Conservation (phyloP, 2,329 filamentous ascomycete species). For the Bimuria novae-zelandiae region DNA sequence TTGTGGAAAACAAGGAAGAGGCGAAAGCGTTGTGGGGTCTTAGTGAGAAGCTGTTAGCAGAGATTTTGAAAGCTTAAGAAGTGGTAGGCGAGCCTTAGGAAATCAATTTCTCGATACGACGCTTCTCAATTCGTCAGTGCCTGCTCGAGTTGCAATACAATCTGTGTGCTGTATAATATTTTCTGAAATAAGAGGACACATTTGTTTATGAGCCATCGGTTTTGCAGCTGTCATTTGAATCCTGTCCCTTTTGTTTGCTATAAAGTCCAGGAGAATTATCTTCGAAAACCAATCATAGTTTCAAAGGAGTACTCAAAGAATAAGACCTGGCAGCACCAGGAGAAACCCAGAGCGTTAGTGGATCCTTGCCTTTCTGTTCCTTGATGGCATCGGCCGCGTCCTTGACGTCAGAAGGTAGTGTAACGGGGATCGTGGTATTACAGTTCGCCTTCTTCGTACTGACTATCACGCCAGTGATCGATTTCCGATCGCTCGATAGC, state of each 20-base stretch:
- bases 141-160: too few species aligned
- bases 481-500: constrained; percentile 46
- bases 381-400: constrained; percentile 46
- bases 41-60: constrained; percentile 12
- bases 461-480: constrained; percentile 55
- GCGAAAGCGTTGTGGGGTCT: constrained; percentile 13
- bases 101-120: too few species aligned
- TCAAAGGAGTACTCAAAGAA: constrained; percentile 5
- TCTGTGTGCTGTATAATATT: too few species aligned
- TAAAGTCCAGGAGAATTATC: too few species aligned
- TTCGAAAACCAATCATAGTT: not conserved
- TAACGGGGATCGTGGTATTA: constrained; percentile 56
- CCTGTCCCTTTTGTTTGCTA: too few species aligned
- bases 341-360: constrained; percentile 38
- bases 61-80: not conserved
- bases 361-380: constrained; percentile 56
- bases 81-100: too few species aligned
- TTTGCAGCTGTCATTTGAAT: too few species aligned
- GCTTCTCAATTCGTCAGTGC: too few species aligned
- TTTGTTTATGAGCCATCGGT: too few species aligned
- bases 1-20: constrained; percentile 6
- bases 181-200: too few species aligned
- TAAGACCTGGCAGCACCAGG: constrained; percentile 27
- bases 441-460: constrained; percentile 52
- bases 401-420: constrained; percentile 52